phyloP scores from a whole-genome alignment of 345 rosid species.

The Dipteronia sinensis region DNA sequence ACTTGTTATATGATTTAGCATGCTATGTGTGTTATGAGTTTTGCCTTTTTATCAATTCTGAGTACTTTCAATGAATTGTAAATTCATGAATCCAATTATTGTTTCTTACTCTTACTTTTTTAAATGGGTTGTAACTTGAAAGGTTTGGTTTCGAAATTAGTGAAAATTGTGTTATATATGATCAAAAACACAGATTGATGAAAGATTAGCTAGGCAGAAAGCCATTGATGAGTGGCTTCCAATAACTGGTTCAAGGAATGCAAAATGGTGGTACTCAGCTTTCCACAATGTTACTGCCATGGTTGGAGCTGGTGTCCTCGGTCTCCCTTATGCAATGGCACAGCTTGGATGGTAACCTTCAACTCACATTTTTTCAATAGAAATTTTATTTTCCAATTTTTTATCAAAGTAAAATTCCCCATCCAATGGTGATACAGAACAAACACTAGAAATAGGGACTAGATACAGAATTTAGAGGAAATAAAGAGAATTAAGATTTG shows the following conservation, averaged over 20 bases:
- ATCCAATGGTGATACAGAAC: too few relatives aligned
- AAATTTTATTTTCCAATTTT: too few relatives aligned
- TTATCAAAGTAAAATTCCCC: too few relatives aligned
- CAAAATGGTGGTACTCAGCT: not conserved
- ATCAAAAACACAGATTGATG: slow-evolving; percentile 8
- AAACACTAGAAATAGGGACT: too few relatives aligned
- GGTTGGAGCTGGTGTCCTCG: not conserved
- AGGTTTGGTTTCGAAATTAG: not conserved
- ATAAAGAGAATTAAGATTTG: too few relatives aligned
- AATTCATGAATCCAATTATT: not conserved
- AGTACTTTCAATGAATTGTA: not conserved
- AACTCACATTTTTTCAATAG: too few relatives aligned
- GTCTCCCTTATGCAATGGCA: not conserved
- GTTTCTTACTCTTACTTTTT: not conserved
- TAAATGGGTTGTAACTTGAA: too few relatives aligned
- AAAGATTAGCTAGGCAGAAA: not conserved
- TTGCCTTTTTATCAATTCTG: not conserved
- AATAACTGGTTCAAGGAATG: not conserved
- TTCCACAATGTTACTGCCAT: not conserved
- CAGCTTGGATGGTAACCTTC: not conserved
- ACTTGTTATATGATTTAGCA: not conserved
- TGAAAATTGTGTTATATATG: not conserved
- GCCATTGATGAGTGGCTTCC: not conserved
- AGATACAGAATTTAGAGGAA: too few relatives aligned
- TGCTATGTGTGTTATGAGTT: not conserved